Evolutionary conservation across 176 grass and related monocot species (phyloP), one percentile per base, ranked within the genome.

Genomic region (Lolium perenne): DNA sequence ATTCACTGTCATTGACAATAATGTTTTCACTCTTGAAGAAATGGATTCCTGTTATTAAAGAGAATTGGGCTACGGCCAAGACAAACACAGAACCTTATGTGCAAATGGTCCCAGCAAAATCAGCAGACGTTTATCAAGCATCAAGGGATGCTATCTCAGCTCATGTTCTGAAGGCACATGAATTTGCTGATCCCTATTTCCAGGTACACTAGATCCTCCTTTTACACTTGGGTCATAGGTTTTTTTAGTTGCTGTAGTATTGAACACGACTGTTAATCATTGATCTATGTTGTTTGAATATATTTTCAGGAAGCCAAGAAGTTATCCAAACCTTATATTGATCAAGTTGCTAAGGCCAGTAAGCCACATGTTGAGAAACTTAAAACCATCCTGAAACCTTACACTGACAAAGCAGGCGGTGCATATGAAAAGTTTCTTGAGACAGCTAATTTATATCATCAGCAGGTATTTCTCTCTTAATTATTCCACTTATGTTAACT

Each of bases 361-460:
- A 91, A 89, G 81, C 97, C 97, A 23, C 90, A 96, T 67, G 87
- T 94, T 15, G 84, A 95, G 68, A 94, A 92, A 67, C 75, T 95
- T 51, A 89, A 51, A 91, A 90, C 80, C 82, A 51, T 63, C 35
- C 53, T 87, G 21, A 87, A 92, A 62, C 94, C 97, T 78, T 94
- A 95, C 87, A 91, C 88, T n/a, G 77, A 90, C 82, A 58, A 56
- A 45, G 92, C 82, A 8, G 55, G 66, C 71, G 75, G 45, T 76
- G 50, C 80, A 40, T 94, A 91, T 85, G 83, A 85, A 43, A 85
- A 78, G 9, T 80, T 98, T 87, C 78, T 92, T 45, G 76, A 88
- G 58, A 94, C 79, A 58, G 88, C 81, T 71, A 86, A 69, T 41
- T 86, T 56, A 69, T 95, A 95, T 86, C 93, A 98, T 88, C 85